A percentile compares a stretch with the other conserved stretches of the same genome.
These are phyloP conservation scores for Gastrolobium bilobum DNA, from an alignment of 306 rosid species.

Conservation along the genomic window DNA sequence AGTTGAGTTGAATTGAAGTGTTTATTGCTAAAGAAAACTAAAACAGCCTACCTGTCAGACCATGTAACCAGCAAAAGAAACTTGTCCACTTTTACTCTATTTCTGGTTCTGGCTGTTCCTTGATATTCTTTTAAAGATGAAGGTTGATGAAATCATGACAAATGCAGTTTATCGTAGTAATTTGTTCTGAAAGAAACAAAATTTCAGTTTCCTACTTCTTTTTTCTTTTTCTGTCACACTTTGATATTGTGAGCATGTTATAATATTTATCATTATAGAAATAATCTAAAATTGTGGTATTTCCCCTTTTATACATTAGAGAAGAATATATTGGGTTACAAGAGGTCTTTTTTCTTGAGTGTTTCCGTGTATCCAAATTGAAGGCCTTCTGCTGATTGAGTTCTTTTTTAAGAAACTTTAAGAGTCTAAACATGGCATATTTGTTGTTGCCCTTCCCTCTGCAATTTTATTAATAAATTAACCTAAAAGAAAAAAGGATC, in stretches of 20 bases:
- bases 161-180: background rate
- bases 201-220: background rate
- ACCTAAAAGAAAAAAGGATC: background rate
- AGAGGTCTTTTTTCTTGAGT: background rate
- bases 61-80: background rate
- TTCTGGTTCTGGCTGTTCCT: constrained; percentile 24
- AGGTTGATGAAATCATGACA: constrained; percentile 25
- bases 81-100: background rate
- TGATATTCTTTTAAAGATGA: background rate
- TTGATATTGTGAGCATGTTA: background rate
- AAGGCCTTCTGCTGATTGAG: background rate
- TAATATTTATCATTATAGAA: constrained; percentile 3
- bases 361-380: background rate
- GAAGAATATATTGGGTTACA: background rate
- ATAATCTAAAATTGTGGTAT: background rate
- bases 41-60: background rate
- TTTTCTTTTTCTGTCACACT: background rate
- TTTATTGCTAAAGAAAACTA: background rate
- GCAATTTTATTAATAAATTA: background rate
- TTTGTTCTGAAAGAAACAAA: constrained; percentile 24
- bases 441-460: constrained; percentile 2
- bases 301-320: background rate
- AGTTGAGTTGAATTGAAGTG: constrained; percentile 20
- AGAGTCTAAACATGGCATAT: background rate
- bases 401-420: background rate